A percentile compares a stretch with the other conserved stretches of the same genome.
Evolutionary conservation across 768 basidiomycete genomes (phyloP).

Genomic region (Termitomyces sp.): DNA sequence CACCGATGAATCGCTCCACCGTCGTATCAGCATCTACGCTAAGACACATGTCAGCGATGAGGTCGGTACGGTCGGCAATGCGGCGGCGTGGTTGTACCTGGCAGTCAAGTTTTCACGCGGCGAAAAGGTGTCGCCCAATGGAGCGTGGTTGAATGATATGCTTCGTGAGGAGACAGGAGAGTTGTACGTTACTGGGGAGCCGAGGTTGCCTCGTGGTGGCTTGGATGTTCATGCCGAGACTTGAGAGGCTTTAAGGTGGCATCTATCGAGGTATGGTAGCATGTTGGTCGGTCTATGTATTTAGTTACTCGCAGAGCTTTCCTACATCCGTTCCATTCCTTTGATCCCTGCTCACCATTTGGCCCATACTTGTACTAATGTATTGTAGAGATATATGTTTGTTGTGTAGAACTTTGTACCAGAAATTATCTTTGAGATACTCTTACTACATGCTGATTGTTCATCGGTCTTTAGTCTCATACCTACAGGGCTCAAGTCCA

Average conservation of each 20-base stretch:
- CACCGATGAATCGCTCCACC: slow-evolving; percentile 66
- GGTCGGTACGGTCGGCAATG: slow-evolving; percentile 79
- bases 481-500: no score
- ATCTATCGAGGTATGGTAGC: not conserved
- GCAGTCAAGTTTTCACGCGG: slow-evolving; percentile 79
- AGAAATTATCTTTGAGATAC: not conserved
- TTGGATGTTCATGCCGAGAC: slow-evolving; percentile 50
- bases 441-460: no score
- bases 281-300: not conserved
- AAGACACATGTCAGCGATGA: slow-evolving; percentile 78
- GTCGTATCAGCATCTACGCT: slow-evolving; percentile 59
- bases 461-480: no score
- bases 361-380: slow-evolving; percentile 5
- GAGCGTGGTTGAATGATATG: slow-evolving; percentile 83
- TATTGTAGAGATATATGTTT: slow-evolving; percentile 4
- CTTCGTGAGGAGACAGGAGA: slow-evolving; percentile 72
- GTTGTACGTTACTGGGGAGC: slow-evolving; percentile 59
- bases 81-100: slow-evolving; percentile 54
- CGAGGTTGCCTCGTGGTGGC: slow-evolving; percentile 59
- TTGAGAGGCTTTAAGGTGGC: not conserved
- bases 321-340: not conserved
- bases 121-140: slow-evolving; percentile 71
- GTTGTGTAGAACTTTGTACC: slow-evolving; percentile 2
- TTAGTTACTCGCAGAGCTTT: not conserved
- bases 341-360: not conserved